Conservation (phyloP, 345 rosid species). For the Salix caprea region DNA sequence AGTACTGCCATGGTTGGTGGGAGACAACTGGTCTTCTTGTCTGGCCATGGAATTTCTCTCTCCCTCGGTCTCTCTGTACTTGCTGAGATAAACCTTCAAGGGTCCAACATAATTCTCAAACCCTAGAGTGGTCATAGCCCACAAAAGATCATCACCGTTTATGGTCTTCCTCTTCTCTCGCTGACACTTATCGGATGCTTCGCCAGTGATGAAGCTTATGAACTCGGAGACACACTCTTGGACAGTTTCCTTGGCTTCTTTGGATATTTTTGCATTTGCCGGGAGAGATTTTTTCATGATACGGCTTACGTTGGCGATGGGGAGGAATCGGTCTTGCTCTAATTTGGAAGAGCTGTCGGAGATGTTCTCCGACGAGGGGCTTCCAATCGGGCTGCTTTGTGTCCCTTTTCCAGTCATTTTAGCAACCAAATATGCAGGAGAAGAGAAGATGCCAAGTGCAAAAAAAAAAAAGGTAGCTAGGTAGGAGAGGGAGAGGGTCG, state of each 20-base stretch:
- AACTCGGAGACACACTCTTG: constrained; percentile 31
- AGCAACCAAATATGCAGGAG: background rate
- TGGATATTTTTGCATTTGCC: constrained; percentile 26
- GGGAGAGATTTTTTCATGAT: constrained; percentile 29
- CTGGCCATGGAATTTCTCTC: constrained; percentile 18
- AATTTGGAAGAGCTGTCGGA: constrained; percentile 28
- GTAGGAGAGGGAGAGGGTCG: too few relatives aligned
- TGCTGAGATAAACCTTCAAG: constrained; percentile 19
- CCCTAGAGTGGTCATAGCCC: constrained; percentile 27
- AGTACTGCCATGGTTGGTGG: background rate
- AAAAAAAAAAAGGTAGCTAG: too few relatives aligned
- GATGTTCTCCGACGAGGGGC: constrained; percentile 38
- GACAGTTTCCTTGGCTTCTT: constrained; percentile 27
- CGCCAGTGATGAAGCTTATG: constrained; percentile 29
- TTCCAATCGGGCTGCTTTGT: constrained; percentile 36
- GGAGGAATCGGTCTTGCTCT: constrained; percentile 25
- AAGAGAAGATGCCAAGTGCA: background rate
- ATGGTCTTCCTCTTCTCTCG: constrained; percentile 29
- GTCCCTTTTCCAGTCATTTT: constrained; percentile 38
- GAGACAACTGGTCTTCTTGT: constrained; percentile 5
- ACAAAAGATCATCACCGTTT: constrained; percentile 25
- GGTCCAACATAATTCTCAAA: constrained; percentile 23
- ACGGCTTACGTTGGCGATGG: constrained; percentile 29
- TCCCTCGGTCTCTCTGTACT: constrained; percentile 20
- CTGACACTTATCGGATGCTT: constrained; percentile 29